phyloP scores from a whole-genome alignment of 176 grass and related monocot species.

The Zea luxurians region DNA sequence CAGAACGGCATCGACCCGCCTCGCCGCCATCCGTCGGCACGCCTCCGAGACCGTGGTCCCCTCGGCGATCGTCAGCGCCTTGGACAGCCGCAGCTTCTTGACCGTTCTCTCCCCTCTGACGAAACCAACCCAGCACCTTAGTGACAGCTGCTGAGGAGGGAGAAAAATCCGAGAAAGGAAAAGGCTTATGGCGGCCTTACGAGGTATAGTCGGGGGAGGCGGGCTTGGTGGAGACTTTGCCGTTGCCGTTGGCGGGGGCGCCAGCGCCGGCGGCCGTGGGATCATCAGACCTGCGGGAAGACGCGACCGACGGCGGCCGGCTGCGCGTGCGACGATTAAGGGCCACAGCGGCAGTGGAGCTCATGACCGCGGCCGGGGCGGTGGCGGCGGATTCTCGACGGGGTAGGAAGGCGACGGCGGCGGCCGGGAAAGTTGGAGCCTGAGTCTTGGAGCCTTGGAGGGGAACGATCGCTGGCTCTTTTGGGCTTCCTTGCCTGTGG shows the following conservation, averaged over 20 bases:
- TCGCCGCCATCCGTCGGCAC: constrained; percentile 71
- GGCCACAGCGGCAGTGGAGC: not conserved
- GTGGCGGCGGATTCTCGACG: not conserved
- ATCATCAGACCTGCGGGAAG: constrained; percentile 43
- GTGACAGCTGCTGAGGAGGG: not conserved
- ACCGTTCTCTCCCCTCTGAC: constrained; percentile 81
- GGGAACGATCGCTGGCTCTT: constrained; percentile 23
- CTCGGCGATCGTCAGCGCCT: constrained; percentile 85
- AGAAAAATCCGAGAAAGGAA: not conserved
- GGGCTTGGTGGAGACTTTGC: constrained; percentile 42
- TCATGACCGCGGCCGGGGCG: constrained; percentile 1
- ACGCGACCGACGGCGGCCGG: constrained; percentile 45
- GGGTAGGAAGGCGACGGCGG: not conserved
- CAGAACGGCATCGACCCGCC: constrained; percentile 75
- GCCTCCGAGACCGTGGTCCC: constrained; percentile 75
- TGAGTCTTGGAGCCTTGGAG: not conserved
- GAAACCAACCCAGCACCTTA: constrained; percentile 21
- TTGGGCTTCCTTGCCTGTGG: constrained; percentile 22
- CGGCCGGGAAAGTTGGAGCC: constrained; percentile 33
- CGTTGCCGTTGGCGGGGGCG: constrained; percentile 3
- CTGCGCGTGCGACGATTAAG: constrained; percentile 46
- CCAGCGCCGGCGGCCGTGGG: not conserved
- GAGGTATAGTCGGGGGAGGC: constrained; percentile 39
- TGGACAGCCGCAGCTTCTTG: constrained; percentile 84
- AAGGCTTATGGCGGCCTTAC: constrained; percentile 39